Evolutionary conservation across 2,329 filamentous ascomycete genomes (phyloP).

Genomic region (Venturia pyrina): DNA sequence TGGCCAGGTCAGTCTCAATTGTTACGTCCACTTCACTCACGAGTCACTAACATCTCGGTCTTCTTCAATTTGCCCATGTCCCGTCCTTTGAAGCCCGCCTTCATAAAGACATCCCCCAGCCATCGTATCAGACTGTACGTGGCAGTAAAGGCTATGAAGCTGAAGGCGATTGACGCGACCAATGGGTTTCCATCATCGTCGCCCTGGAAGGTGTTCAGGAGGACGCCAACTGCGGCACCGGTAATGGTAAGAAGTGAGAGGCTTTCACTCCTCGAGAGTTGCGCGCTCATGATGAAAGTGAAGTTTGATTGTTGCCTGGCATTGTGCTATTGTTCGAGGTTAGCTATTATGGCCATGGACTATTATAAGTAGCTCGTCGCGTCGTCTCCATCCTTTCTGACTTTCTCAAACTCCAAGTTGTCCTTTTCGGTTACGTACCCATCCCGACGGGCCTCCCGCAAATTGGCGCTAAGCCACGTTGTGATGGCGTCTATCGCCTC

Average conservation of each 20-base stretch:
- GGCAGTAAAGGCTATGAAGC: slow-evolving; percentile 70
- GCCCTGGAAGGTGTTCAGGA: slow-evolving; percentile 71
- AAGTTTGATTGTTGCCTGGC: neutral
- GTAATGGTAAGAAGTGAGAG: slow-evolving; percentile 53
- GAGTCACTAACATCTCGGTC: slow-evolving; percentile 56
- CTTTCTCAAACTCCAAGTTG: neutral
- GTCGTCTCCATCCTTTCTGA: neutral
- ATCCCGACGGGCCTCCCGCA: neutral
- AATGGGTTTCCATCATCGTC: slow-evolving; percentile 68
- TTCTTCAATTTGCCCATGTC: slow-evolving; percentile 73
- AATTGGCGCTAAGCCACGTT: neutral
- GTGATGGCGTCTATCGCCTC: neutral
- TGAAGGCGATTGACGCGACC: slow-evolving; percentile 78
- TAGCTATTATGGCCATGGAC: neutral
- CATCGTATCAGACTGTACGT: slow-evolving; percentile 83
- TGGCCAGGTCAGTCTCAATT: slow-evolving; percentile 13
- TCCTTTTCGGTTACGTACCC: neutral
- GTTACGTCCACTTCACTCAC: slow-evolving; percentile 8
- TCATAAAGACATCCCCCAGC: slow-evolving; percentile 84
- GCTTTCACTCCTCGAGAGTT: slow-evolving; percentile 35
- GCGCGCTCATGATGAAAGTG: slow-evolving; percentile 1
- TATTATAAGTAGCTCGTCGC: neutral
- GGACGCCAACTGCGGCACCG: slow-evolving; percentile 59
- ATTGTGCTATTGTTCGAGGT: neutral
- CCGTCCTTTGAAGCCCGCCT: slow-evolving; percentile 76